Percentiles rank a stretch among this genome's conserved stretches.
These are phyloP conservation scores for Ramicandelaber brevisporus DNA, from an alignment of 192 early-diverging fungal species.

Conservation along the genomic window DNA sequence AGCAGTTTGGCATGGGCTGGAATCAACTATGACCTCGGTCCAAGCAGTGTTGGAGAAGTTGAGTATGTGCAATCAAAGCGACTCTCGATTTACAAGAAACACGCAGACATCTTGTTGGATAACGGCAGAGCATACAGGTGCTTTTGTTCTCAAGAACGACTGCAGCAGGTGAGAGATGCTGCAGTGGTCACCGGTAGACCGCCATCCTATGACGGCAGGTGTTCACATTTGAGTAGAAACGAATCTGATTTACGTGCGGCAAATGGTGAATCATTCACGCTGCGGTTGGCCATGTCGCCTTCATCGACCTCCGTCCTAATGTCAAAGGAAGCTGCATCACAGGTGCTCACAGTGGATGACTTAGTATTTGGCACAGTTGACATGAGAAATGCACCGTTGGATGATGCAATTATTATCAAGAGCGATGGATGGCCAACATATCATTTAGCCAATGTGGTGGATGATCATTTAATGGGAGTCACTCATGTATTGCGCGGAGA, in stretches of 20 bases:
- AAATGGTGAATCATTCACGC: slow-evolving; percentile 25
- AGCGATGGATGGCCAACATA: slow-evolving; percentile 84
- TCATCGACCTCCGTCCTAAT: no score
- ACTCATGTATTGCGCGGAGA: slow-evolving; percentile 84
- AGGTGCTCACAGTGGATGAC: slow-evolving; percentile 31
- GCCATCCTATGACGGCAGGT: slow-evolving; percentile 58
- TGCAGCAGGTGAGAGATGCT: slow-evolving; percentile 24
- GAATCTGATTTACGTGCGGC: slow-evolving; percentile 36
- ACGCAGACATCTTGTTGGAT: slow-evolving; percentile 36
- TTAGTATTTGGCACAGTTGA: slow-evolving; percentile 45
- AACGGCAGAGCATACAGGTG: slow-evolving; percentile 63
- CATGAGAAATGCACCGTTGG: slow-evolving; percentile 47
- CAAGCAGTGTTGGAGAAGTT: slow-evolving; percentile 21
- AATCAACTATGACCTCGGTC: slow-evolving; percentile 51
- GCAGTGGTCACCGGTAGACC: slow-evolving; percentile 23
- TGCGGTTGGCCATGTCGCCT: slow-evolving; percentile 28
- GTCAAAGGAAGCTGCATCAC: slow-evolving; percentile 19
- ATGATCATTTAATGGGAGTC: slow-evolving; percentile 75
- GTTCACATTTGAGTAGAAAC: slow-evolving; percentile 31
- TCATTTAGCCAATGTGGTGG: slow-evolving; percentile 85
- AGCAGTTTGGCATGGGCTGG: slow-evolving; percentile 47
- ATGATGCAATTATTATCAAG: slow-evolving; percentile 76
- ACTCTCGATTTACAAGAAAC: slow-evolving; percentile 32
- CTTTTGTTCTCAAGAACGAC: slow-evolving; percentile 52
- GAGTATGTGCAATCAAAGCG: slow-evolving; percentile 67